These are phyloP conservation scores for Funneliformis mosseae DNA, from an alignment of 192 early-diverging fungal genomes.

Conservation along the genomic window DNA sequence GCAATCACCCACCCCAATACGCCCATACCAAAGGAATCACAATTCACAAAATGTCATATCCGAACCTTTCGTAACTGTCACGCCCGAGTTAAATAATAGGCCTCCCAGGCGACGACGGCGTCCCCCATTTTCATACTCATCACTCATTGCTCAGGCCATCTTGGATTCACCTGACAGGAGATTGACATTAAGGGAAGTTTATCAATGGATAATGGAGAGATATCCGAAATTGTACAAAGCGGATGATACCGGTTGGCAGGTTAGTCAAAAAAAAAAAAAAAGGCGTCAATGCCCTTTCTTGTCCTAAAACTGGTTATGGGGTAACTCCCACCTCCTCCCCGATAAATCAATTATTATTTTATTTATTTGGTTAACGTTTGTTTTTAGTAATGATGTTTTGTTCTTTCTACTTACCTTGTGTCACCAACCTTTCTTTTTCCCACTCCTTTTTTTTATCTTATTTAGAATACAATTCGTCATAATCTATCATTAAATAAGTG, in stretches of 20 bases:
- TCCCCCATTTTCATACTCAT: slow-evolving; percentile 81
- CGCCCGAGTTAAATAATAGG: slow-evolving; percentile 29
- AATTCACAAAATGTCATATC: slow-evolving; percentile 20
- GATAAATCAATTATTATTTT: neutral
- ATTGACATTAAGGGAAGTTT: slow-evolving; percentile 85
- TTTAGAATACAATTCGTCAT: slow-evolving; percentile 83
- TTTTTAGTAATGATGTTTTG: neutral
- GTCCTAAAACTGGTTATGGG: neutral
- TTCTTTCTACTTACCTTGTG: neutral
- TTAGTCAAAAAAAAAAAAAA: slow-evolving; percentile 25
- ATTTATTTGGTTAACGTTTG: neutral
- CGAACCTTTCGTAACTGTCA: slow-evolving; percentile 32
- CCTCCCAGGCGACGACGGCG: slow-evolving; percentile 18
- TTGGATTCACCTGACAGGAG: slow-evolving; percentile 59
- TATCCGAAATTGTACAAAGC: slow-evolving; percentile 80
- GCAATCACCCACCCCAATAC: neutral
- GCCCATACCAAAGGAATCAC: slow-evolving; percentile 24
- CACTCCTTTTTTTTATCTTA: neutral
- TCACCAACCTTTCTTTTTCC: slow-evolving; percentile 9
- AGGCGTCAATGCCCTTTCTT: neutral
- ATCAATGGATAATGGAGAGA: slow-evolving; percentile 73
- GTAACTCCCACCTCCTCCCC: neutral
- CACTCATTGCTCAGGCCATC: slow-evolving; percentile 83
- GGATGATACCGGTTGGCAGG: slow-evolving; percentile 63
- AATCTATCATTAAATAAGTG: slow-evolving; percentile 81